phyloP scores from a whole-genome alignment of 2,329 filamentous ascomycete genomes.

The Paraphoma sp. region DNA sequence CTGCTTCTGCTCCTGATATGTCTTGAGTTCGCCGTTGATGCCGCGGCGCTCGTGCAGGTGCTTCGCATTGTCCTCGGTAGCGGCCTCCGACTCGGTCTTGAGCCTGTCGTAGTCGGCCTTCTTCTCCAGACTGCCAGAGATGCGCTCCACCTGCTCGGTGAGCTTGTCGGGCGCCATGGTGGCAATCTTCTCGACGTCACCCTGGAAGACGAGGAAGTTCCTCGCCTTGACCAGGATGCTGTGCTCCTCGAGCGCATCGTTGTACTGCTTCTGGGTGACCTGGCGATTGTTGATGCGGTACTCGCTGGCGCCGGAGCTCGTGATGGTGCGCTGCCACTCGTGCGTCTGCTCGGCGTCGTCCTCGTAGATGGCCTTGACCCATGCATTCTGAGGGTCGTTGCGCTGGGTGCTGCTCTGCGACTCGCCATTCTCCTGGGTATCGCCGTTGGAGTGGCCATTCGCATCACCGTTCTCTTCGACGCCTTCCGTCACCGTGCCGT shows the following conservation, averaged over 20 bases:
- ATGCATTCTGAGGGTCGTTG: constrained; percentile 89
- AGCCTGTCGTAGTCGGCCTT: constrained; percentile 92
- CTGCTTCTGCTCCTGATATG: constrained; percentile 95
- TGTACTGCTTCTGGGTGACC: constrained; percentile 91
- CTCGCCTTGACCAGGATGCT: constrained; percentile 98
- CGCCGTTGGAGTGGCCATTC: constrained; percentile 36
- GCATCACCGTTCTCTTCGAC: constrained; percentile 51
- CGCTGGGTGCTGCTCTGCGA: constrained; percentile 68
- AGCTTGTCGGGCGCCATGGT: constrained; percentile 94
- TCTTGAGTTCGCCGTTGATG: constrained; percentile 97
- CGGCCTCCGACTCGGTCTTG: constrained; percentile 85
- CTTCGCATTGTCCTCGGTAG: constrained; percentile 85
- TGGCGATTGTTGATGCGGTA: constrained; percentile 95
- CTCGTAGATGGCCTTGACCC: constrained; percentile 99
- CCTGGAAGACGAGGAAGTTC: constrained; percentile 98
- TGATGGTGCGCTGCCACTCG: constrained; percentile 95
- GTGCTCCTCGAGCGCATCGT: constrained; percentile 87
- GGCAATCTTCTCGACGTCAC: constrained; percentile 95
- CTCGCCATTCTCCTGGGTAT: constrained; percentile 56
- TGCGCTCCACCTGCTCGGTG: constrained; percentile 93
- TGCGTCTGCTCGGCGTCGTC: constrained; percentile 96
- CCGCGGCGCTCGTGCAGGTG: constrained; percentile 88
- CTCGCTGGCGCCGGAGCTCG: constrained; percentile 84
- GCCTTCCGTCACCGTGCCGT: constrained; percentile 72
- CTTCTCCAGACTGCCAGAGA: constrained; percentile 93